Evolutionary conservation across 371 early-diverging fungal species (phyloP).

Genomic region (Mortierella polycephala): DNA sequence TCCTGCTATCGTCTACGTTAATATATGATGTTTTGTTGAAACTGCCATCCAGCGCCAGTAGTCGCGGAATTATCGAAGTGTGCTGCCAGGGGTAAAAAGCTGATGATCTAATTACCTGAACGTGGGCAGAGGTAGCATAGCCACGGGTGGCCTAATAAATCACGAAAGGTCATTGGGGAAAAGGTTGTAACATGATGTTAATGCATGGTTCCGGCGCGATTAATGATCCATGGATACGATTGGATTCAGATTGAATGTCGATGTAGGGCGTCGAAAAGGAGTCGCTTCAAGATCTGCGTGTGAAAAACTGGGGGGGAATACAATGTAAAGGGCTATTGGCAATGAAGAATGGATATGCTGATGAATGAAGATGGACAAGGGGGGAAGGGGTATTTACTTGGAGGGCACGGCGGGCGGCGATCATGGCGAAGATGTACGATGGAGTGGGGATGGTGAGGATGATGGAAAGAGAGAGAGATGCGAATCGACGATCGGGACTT

Average conservation of each 20-base stretch:
- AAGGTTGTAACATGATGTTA: neutral
- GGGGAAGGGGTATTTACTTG: constrained; percentile 24
- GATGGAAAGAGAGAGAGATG: constrained; percentile 15
- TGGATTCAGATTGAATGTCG: no score
- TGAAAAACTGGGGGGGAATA: no score
- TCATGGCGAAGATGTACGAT: constrained; percentile 23
- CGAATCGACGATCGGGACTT: constrained; percentile 24
- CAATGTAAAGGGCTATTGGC: no score
- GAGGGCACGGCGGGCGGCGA: constrained; percentile 47
- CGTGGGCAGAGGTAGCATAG: constrained; percentile 64
- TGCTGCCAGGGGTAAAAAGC: no score
- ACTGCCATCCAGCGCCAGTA: neutral
- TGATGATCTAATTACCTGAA: constrained; percentile 58
- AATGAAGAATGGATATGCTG: no score
- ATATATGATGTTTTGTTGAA: no score
- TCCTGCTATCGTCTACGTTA: no score
- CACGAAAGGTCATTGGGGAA: neutral
- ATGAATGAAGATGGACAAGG: neutral
- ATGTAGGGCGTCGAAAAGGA: no score
- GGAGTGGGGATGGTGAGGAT: constrained; percentile 11
- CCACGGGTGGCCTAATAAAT: constrained; percentile 63
- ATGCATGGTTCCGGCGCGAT: neutral
- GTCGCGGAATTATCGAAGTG: neutral
- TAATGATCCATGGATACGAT: neutral
- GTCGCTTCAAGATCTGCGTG: no score